These are phyloP conservation scores for Erodium trifolium DNA, from an alignment of 441 rosid species.

Conservation along the genomic window DNA sequence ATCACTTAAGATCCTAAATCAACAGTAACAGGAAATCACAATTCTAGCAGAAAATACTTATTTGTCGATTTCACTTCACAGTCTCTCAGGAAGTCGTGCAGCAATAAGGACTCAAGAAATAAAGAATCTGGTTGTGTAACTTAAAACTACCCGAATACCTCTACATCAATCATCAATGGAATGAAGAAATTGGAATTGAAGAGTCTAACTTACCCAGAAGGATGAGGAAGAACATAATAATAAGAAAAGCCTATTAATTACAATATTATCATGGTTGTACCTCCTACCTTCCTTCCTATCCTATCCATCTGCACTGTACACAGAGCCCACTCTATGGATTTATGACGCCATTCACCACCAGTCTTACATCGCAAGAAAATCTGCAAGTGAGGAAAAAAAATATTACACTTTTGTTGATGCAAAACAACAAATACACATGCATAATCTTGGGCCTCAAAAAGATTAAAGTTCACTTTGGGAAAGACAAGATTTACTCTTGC, in stretches of 20 bases:
- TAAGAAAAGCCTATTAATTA: neutral
- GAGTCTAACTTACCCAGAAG: too few species aligned
- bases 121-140: too few species aligned
- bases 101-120: too few species aligned
- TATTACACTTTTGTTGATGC: neutral
- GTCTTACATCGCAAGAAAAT: neutral
- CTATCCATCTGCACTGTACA: neutral
- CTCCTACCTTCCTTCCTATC: slow-evolving; percentile 2
- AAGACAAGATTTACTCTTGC: neutral
- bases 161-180: too few species aligned
- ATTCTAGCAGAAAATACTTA: too few species aligned
- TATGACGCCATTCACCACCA: neutral
- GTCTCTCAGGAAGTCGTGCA: too few species aligned
- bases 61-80: too few species aligned
- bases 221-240: too few species aligned
- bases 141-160: too few species aligned
- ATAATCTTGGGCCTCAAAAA: neutral
- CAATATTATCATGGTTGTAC: neutral
- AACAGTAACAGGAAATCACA: too few species aligned
- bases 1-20: too few species aligned
- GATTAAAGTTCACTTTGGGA: neutral
- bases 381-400: neutral
- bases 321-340: neutral
- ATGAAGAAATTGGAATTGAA: too few species aligned
- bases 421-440: slow-evolving; percentile 2